A percentile compares a stretch with the other conserved stretches of the same genome.
These are phyloP conservation scores for Tulasnella calospora DNA, from an alignment of 768 basidiomycete genomes.

Conservation along the genomic window DNA sequence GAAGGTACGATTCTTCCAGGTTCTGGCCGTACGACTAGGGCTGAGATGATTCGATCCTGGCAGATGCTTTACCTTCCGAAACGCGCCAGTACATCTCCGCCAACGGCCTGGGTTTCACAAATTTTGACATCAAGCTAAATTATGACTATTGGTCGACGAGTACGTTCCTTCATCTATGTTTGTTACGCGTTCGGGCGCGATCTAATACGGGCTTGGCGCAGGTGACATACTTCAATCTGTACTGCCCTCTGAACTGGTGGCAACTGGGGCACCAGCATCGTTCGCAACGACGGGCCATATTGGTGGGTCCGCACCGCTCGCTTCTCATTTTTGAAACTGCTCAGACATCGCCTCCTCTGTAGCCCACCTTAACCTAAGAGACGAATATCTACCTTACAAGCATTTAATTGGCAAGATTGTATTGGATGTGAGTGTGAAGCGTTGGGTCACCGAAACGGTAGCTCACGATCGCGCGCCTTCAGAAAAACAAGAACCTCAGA, in stretches of 20 bases:
- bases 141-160: slow-evolving; percentile 90
- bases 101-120: slow-evolving; percentile 47
- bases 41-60: neutral
- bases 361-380: slow-evolving; percentile 90
- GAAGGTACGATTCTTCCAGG: neutral
- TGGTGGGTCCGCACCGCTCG: slow-evolving; percentile 46
- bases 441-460: neutral
- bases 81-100: slow-evolving; percentile 41
- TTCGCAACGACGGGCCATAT: slow-evolving; percentile 90
- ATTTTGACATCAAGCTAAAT: slow-evolving; percentile 49
- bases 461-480: neutral
- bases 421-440: slow-evolving; percentile 61
- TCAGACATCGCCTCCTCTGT: neutral
- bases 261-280: slow-evolving; percentile 74
- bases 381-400: slow-evolving; percentile 89
- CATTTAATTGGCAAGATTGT: slow-evolving; percentile 86
- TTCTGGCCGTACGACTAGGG: neutral
- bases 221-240: slow-evolving; percentile 81
- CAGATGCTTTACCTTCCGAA: slow-evolving; percentile 9
- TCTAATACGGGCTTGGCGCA: slow-evolving; percentile 33
- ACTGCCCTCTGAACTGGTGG: slow-evolving; percentile 65
- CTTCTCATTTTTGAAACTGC: neutral
- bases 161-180: slow-evolving; percentile 36
- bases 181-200: neutral
- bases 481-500: slow-evolving; percentile 81